Evolutionary conservation across 805 yeast species (phyloP), one percentile per base, ranked within the genome.

Genomic region (Candida wancherniae): DNA sequence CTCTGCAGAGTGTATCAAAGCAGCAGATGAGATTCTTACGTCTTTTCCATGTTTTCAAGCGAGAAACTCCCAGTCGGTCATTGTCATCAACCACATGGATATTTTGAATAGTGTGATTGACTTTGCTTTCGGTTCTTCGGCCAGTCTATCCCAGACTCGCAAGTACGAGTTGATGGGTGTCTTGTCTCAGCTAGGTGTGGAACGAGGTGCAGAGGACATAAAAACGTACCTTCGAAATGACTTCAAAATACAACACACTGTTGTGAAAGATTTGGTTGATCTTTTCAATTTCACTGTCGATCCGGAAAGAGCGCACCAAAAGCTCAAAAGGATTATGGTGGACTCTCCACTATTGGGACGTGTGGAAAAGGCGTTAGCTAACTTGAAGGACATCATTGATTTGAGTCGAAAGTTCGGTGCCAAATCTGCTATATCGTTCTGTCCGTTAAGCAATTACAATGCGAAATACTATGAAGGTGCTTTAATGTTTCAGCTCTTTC

Each of bases 1-100:
- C 15, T 97, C 92, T 52, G 96, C 97, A 0, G 99, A 92, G 50
- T 75, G 90, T 36, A 63, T 92, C 27, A 83, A 83, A 42, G 84
- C 86, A 1, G 68, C 85, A 20, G 88, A 82, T 48, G 95, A 88
- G 44, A 67, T 87, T 4, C 54, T 84, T 2, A 53, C 66, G 0
- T 53, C 69, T 2, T 75, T 84, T 41, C 94, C 92, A 1, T 80
- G 83, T 25, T 77, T 83, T 47, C 71, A 71, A 24, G 37, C 46
- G 5, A 56, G 57, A 26, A 61, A 61, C 17, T 62, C 75, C 1
- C 74, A 74, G 17, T 69, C 81, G 0, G 56, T 69, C 11, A 69
- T 90, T 33, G 67, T 81, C 4, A 53, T 90, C 21, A 88, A 85
- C 48, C 98, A 94, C 56, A 73, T 78, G 40, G 94, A 81, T 42